These are phyloP conservation scores for Coelastrella sp. DNA, from an alignment of 139 green algal genomes.

Conservation along the genomic window DNA sequence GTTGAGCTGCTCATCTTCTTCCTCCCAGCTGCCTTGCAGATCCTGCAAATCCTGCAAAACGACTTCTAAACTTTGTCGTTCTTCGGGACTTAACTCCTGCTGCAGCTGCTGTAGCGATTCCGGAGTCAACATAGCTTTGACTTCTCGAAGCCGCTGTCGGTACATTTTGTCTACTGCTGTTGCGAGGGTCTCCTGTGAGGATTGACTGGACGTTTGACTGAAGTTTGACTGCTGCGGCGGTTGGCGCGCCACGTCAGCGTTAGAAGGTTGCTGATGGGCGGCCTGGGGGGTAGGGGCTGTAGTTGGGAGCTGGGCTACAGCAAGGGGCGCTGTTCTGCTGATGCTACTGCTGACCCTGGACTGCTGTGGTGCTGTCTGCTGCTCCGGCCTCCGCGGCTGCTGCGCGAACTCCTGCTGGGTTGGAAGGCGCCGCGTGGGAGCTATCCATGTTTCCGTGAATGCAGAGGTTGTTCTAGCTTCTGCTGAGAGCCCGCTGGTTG, in stretches of 20 bases:
- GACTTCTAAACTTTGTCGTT: conserved; percentile 16
- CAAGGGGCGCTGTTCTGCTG: neutral
- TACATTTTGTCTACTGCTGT: conserved; percentile 37
- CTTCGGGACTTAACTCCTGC: conserved; percentile 39
- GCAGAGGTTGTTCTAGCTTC: neutral
- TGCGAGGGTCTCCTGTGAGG: neutral
- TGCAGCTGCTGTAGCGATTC: conserved; percentile 47
- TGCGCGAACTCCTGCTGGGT: neutral
- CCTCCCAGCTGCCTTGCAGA: conserved; percentile 33
- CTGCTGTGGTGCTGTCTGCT: neutral
- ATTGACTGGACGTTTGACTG: neutral
- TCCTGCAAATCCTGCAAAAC: conserved; percentile 30
- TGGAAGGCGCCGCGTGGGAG: neutral
- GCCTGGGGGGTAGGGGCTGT: neutral
- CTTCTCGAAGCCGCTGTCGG: neutral
- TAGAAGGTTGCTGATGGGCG: neutral
- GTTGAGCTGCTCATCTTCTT: conserved; percentile 15
- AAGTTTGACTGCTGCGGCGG: neutral
- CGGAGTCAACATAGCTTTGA: conserved; percentile 2
- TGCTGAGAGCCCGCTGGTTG: neutral
- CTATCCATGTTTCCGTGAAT: conserved; percentile 1
- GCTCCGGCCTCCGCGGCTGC: neutral
- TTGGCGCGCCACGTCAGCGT: neutral
- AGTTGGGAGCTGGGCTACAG: neutral
- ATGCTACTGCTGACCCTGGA: neutral